A percentile compares a stretch with the other conserved stretches of the same genome.
These are phyloP conservation scores for Zygnema circumcarinatum DNA, from an alignment of 139 green algal genomes.

Conservation along the genomic window DNA sequence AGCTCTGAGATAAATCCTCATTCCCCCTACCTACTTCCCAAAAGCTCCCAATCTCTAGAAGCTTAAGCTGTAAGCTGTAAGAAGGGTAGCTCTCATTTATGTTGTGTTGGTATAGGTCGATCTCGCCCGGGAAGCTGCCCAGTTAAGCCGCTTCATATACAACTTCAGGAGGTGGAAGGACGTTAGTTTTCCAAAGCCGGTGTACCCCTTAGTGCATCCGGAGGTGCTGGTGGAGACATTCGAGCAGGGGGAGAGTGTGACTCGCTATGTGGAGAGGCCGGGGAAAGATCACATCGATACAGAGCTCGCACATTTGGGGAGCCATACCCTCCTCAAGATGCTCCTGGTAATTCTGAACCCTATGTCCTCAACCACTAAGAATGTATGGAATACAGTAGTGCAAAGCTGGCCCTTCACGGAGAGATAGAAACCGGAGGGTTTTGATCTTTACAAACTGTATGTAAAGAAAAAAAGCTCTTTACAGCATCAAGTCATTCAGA, in stretches of 20 bases:
- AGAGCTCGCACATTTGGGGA: conserved; percentile 59
- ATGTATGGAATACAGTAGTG: no score
- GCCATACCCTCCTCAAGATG: conserved; percentile 71
- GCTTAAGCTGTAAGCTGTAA: no score
- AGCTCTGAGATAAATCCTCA: no score
- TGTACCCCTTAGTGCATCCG: conserved; percentile 89
- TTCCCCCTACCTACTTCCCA: no score
- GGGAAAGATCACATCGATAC: conserved; percentile 38
- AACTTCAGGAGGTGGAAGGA: conserved; percentile 86
- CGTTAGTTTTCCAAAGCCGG: conserved; percentile 84
- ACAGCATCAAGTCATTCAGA: no score
- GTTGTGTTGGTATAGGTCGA: conserved; percentile 92
- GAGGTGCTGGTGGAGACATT: conserved; percentile 93
- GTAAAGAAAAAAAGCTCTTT: no score
- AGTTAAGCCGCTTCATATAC: conserved; percentile 91
- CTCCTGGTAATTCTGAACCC: conserved; percentile 62
- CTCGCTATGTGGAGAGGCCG: conserved; percentile 87
- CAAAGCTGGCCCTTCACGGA: no score
- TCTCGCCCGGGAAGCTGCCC: conserved; percentile 83
- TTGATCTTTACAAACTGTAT: no score
- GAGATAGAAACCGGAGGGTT: no score
- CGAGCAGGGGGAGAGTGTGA: conserved; percentile 81
- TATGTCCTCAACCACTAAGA: no score
- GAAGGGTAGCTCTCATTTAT: no score
- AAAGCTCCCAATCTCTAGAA: no score